A percentile compares a stretch with the other conserved stretches of the same genome.
Evolutionary conservation across 2,329 filamentous ascomycete species (phyloP).

Genomic region (Arthrinium phaeospermum): DNA sequence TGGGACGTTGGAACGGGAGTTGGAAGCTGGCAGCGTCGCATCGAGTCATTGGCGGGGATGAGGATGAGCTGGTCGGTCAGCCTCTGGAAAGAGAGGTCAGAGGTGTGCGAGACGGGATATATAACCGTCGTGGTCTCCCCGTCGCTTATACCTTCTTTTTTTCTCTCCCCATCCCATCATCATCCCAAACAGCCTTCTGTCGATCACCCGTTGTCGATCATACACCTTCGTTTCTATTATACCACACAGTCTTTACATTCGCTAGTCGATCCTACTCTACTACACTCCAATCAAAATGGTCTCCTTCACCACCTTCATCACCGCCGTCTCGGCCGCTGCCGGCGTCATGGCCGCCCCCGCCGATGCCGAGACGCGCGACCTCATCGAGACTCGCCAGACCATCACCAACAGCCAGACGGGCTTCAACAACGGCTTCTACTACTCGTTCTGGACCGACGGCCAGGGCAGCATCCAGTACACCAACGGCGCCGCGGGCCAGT

Average conservation of each 20-base stretch:
- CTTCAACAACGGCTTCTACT: slow-evolving; percentile 63
- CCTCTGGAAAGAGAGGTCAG: too few species aligned
- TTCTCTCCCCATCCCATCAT: background rate
- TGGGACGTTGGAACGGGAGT: background rate
- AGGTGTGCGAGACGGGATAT: background rate
- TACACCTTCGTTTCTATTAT: slow-evolving; percentile 2
- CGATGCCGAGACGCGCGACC: slow-evolving; percentile 43
- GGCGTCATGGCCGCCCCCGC: slow-evolving; percentile 44
- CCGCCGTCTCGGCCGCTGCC: slow-evolving; percentile 41
- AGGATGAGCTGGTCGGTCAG: background rate
- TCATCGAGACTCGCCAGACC: slow-evolving; percentile 35
- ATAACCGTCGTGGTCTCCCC: background rate
- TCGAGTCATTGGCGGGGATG: background rate
- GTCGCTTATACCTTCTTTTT: background rate
- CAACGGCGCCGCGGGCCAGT: slow-evolving; percentile 56
- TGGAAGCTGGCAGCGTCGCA: background rate
- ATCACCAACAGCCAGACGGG: slow-evolving; percentile 54
- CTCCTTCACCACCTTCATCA: slow-evolving; percentile 45
- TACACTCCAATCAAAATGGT: slow-evolving; percentile 43
- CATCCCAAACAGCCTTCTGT: slow-evolving; percentile 1
- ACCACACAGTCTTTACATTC: background rate
- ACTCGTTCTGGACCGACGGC: slow-evolving; percentile 65
- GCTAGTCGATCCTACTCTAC: background rate
- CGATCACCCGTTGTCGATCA: slow-evolving; percentile 18
- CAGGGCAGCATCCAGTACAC: slow-evolving; percentile 58